Base-by-base conservation (phyloP, 1,284 basidiomycete species). In the Moniliophthora roreri region DNA sequence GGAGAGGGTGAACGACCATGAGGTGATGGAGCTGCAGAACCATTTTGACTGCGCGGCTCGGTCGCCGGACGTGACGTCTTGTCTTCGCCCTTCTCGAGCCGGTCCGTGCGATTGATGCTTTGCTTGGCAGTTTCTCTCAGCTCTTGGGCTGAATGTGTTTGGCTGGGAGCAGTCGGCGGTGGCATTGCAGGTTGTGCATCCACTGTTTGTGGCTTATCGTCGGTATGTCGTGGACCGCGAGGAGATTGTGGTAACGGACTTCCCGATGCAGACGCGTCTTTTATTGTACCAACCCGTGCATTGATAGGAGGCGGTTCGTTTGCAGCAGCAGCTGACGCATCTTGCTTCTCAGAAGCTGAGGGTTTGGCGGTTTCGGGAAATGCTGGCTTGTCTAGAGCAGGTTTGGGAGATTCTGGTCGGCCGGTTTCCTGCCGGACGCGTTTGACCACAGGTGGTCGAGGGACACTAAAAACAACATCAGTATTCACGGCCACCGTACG, bases 121-220 rank as follows among this genome's bases (percentile, higher is more conserved):
- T 86, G 83, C 60, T 83, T 86, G 8, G 88, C 88, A 6, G 85
- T 89, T 62, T 88, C 86, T 48, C 89, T 79, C 5, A 92, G 75
- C 60, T 91, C 90, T 61, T 91, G 89, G 0, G 90, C 90, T n/a
- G 85, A 85, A 8, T 74, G 68, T 0, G 87, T 91, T 61, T 91
- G 89, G 61, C 90, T 92, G 1, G 90, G 90, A 41, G 76, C 82
- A n/a, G 70, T 74, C 15, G 89, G 89, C 11, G 90, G 89, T 21
- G 87, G 87, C 90, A 92, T 92, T 1, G 66, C 65, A 39, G 76
- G 76, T n/a, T 61, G 62, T 21, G 65, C 55, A 21, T 76, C 73
- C 4, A 63, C 50, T 24, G 70, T 68, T 13, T 62, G 47, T 41
- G 61, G 52, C 48, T 66, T 68, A 20, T 72, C 70, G 5, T 74